A percentile compares a stretch with the other conserved stretches of the same genome.
These are phyloP conservation scores for Penicillium sp. DNA, from an alignment of 2,329 filamentous ascomycete genomes.

Conservation along the genomic window DNA sequence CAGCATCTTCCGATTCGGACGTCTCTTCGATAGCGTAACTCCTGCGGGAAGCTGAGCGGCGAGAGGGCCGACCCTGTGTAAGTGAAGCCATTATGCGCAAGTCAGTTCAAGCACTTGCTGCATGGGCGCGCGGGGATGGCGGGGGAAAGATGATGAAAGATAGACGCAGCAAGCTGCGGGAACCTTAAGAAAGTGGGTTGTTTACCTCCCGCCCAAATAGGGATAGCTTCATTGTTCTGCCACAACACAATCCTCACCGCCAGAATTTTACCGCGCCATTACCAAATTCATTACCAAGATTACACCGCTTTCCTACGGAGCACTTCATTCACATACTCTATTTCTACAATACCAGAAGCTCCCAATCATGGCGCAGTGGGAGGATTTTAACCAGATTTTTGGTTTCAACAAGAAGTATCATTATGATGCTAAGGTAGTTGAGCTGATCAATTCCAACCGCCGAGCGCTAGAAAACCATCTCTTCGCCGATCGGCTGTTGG, in stretches of 20 bases:
- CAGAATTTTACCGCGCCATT: conserved; percentile 10
- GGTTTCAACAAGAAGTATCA: conserved; percentile 58
- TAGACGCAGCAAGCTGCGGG: conserved; percentile 11
- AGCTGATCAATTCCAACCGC: conserved; percentile 66
- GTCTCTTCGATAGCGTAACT: conserved; percentile 74
- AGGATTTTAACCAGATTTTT: conserved; percentile 69
- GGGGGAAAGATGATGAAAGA: conserved; percentile 10
- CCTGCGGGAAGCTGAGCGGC: conserved; percentile 64
- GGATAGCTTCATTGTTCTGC: conserved; percentile 35
- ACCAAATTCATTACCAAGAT: conserved; percentile 19
- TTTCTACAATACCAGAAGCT: background rate
- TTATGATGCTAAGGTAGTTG: conserved; percentile 61
- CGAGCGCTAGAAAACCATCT: conserved; percentile 68
- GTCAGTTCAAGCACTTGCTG: conserved; percentile 19
- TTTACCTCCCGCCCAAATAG: conserved; percentile 39
- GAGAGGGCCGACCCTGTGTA: conserved; percentile 54
- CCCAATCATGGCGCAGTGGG: conserved; percentile 48
- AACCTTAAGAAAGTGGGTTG: conserved; percentile 34
- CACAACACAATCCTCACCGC: conserved; percentile 35
- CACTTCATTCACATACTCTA: conserved; percentile 5
- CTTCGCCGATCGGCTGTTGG: conserved; percentile 78
- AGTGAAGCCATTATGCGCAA: conserved; percentile 39
- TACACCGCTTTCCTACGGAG: conserved; percentile 13
- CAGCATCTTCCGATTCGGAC: conserved; percentile 70
- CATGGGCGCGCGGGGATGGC: conserved; percentile 28